phyloP scores from a whole-genome alignment of 139 green algal species.

The Spirogloea muscicola region DNA sequence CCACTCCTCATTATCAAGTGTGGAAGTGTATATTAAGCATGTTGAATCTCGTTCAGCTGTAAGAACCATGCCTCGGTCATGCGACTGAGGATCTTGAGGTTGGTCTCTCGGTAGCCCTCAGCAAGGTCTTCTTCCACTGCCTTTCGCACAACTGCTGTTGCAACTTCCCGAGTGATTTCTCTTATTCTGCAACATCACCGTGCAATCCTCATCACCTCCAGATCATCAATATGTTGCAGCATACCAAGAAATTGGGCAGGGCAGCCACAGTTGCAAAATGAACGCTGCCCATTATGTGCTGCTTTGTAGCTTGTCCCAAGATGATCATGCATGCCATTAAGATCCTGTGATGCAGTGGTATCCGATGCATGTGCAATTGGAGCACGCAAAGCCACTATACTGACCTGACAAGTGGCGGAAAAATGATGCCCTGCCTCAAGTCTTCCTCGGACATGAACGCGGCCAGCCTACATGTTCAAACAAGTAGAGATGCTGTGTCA shows the following conservation, averaged over 20 bases:
- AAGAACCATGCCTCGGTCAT: conserved; percentile 19
- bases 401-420: conserved; percentile 17
- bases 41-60: background rate
- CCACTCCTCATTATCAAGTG: background rate
- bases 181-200: conserved; percentile 18
- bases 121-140: conserved; percentile 41
- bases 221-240: too few species aligned
- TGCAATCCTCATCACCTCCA: too few species aligned
- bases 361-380: too few species aligned
- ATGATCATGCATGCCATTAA: too few species aligned
- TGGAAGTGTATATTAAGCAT: background rate
- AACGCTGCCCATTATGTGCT: too few species aligned
- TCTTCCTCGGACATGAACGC: conserved; percentile 27
- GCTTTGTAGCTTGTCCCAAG: too few species aligned
- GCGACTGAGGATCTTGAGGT: background rate
- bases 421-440: conserved; percentile 25
- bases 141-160: background rate
- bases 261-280: too few species aligned
- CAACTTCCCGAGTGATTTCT: conserved; percentile 26
- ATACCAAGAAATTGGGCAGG: too few species aligned
- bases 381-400: too few species aligned
- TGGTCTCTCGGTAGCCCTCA: conserved; percentile 23
- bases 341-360: too few species aligned
- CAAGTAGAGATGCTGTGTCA: too few species aligned
- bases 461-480: conserved; percentile 14